Conservation (phyloP, 768 basidiomycete genomes). For the Cubamyces lactineus region DNA sequence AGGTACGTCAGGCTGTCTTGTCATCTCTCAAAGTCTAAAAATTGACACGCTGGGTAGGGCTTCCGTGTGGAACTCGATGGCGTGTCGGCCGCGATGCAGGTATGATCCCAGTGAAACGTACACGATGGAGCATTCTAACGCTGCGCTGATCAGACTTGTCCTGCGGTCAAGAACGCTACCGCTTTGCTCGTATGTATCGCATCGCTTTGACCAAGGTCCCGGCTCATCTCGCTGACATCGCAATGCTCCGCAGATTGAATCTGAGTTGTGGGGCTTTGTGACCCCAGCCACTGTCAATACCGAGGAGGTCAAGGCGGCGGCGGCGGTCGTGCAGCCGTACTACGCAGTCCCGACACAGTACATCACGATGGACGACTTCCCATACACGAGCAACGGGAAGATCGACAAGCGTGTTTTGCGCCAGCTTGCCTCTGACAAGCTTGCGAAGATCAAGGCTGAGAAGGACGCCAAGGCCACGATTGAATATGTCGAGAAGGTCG, state of each 20-base stretch:
- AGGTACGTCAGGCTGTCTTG: conserved; percentile 37
- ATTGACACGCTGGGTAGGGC: conserved; percentile 39
- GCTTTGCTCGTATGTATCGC: conserved; percentile 43
- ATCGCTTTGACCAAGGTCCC: background rate
- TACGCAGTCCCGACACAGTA: conserved; percentile 59
- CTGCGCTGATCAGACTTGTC: conserved; percentile 39
- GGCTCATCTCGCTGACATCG: background rate
- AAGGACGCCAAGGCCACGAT: conserved; percentile 2
- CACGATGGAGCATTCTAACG: conserved; percentile 24
- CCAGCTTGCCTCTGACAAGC: conserved; percentile 31
- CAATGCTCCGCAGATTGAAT: conserved; percentile 38
- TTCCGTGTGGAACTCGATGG: conserved; percentile 69
- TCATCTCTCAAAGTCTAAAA: background rate
- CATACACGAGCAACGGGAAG: conserved; percentile 51
- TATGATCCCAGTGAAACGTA: conserved; percentile 26
- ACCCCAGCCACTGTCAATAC: conserved; percentile 43
- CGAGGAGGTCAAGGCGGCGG: conserved; percentile 47
- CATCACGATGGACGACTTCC: conserved; percentile 48
- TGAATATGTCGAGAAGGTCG: background rate
- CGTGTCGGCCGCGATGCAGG: conserved; percentile 62
- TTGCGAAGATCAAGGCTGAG: conserved; percentile 8
- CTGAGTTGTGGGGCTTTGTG: conserved; percentile 58
- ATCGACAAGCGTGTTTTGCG: conserved; percentile 52
- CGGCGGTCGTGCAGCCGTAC: conserved; percentile 57
- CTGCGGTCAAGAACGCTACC: conserved; percentile 48